These are phyloP conservation scores for Exsudoporus floridanus DNA, from an alignment of 1,284 basidiomycete species.

Conservation along the genomic window DNA sequence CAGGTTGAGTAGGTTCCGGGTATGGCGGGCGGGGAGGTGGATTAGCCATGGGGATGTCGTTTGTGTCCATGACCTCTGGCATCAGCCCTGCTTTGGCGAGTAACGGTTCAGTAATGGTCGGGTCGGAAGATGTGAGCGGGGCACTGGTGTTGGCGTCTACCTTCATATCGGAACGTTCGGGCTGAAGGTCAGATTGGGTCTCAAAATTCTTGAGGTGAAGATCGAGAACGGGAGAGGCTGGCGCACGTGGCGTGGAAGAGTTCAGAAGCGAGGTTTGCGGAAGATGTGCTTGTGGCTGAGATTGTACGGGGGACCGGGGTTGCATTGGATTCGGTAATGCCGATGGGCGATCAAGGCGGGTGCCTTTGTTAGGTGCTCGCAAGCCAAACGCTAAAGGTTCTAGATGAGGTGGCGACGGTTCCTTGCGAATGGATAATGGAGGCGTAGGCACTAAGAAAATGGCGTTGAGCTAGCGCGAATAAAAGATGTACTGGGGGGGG, in stretches of 20 bases:
- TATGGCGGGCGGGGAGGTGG: constrained; percentile 2
- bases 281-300: not conserved
- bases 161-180: not conserved
- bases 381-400: not conserved
- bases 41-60: not conserved
- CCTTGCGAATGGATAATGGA: not conserved
- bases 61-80: not conserved
- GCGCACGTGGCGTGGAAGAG: not conserved
- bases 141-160: not conserved
- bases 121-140: not conserved
- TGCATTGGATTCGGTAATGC: not conserved
- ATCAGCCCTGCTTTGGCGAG: not conserved
- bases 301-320: not conserved
- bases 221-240: constrained; percentile 9
- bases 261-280: not conserved
- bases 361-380: not conserved
- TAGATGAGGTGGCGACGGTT: not conserved
- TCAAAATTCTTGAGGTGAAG: constrained; percentile 4
- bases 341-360: not conserved
- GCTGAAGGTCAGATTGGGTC: constrained; percentile 1
- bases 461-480: constrained; percentile 9
- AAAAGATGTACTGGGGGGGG: not conserved
- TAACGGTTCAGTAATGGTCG: not conserved
- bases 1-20: constrained; percentile 1
- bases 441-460: constrained; percentile 5